Percentiles rank a stretch among this genome's conserved stretches.
Evolutionary conservation across 768 basidiomycete genomes (phyloP).

Genomic region (Mycena chlorophos): DNA sequence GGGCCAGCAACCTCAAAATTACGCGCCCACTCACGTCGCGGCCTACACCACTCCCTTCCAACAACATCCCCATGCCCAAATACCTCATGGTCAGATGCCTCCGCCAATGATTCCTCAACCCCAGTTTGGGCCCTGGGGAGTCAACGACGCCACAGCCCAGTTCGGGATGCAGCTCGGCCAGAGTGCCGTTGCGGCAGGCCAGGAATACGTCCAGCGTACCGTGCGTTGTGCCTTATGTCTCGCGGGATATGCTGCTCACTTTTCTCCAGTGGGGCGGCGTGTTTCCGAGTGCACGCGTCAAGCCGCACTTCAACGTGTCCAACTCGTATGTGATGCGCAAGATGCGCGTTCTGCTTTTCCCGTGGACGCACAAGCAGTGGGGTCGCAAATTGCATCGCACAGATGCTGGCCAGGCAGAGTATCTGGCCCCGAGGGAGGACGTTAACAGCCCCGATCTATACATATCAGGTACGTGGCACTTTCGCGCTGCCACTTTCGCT

Average conservation of each 20-base stretch:
- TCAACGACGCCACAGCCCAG: conserved; percentile 91
- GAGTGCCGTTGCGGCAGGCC: conserved; percentile 88
- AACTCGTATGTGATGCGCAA: conserved; percentile 94
- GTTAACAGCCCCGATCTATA: conserved; percentile 96
- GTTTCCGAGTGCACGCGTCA: conserved; percentile 73
- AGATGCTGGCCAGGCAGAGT: conserved; percentile 71
- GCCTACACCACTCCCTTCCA: conserved; percentile 52
- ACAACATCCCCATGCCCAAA: conserved; percentile 43
- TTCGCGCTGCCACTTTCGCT: conserved; percentile 4
- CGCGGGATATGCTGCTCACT: conserved; percentile 13
- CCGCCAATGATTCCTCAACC: conserved; percentile 33
- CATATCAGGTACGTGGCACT: conserved; percentile 81
- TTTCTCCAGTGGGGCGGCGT: conserved; percentile 69
- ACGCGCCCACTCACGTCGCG: conserved; percentile 37
- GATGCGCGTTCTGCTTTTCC: conserved; percentile 82
- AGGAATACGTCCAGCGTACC: conserved; percentile 94
- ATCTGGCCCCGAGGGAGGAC: conserved; percentile 88
- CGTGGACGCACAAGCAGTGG: conserved; percentile 93
- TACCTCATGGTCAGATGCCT: conserved; percentile 37
- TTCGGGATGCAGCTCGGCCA: conserved; percentile 95
- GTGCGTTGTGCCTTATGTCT: conserved; percentile 45
- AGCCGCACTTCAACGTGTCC: conserved; percentile 93
- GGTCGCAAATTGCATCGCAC: conserved; percentile 64
- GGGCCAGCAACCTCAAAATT: conserved; percentile 22
- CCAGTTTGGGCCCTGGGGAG: conserved; percentile 76